Base-by-base conservation (phyloP, 192 early-diverging fungal genomes). In the Mortierella claussenii region DNA sequence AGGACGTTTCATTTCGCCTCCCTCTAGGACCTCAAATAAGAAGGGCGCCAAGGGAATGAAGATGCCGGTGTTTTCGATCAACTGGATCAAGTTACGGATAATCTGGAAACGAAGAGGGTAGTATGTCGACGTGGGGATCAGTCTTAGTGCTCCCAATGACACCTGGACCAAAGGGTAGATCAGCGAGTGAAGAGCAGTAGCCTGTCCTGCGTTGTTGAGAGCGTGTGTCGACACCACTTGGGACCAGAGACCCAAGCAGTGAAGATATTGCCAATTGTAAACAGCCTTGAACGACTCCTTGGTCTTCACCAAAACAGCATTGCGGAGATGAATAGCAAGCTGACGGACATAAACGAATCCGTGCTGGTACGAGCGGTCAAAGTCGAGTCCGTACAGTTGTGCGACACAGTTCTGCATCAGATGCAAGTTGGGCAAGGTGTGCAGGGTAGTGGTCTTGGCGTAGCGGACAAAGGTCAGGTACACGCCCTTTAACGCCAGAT, bases 191-290 rank as follows among this genome's bases (percentile, higher is more conserved):
- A 92, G 74, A 18, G 84, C 80, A 45, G 82, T 64, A 9, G 87
- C 83, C 48, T 82, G 60, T 28, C 80, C 79, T 15, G 79, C 73
- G 53, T 60, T 66, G 37, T 60, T 78, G 28, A 87, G 76, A 49
- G 88, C 89, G 80, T 96, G 92, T 43, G 90, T 91, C 12, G 86
- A 66, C 43, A 97, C 67, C 0, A 98, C 91, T 48, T 93, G 88
- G 18, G 93, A 80, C 96, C 96, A 98, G 60, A 97, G 90, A 60
- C 91, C 88, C 53, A 99, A 82, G 59, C 91, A 93, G 80, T 97
- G 95, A 55, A 99, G 78, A 75, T 90, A 99, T 82, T 97, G 96
- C 97, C 97, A 99, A 85, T 95, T 95, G 86, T 97, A 97, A 42
- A 99, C 93, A 9, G 87, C 71, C 55, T 92, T 94, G 87, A 90